These are phyloP conservation scores for Phalaenopsis aphrodite DNA, from an alignment of 106 monocot species.

Conservation along the genomic window DNA sequence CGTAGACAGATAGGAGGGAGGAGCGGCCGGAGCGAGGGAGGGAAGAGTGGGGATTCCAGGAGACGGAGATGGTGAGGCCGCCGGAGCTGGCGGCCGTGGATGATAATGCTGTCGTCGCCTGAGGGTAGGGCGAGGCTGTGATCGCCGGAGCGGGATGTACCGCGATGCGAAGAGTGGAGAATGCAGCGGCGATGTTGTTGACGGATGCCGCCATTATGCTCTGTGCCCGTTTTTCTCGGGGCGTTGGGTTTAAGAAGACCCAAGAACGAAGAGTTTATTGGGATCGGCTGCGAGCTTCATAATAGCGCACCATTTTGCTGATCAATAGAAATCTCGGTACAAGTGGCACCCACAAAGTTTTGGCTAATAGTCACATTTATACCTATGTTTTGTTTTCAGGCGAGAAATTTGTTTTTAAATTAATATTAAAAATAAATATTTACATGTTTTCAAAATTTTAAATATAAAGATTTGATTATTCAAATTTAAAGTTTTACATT, in stretches of 20 bases:
- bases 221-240: neutral
- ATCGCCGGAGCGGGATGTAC: neutral
- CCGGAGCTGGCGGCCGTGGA: neutral
- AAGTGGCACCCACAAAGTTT: too few relatives aligned
- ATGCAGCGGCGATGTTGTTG: constrained; percentile 19
- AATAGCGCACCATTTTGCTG: neutral
- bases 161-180: neutral
- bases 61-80: constrained; percentile 9
- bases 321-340: too few relatives aligned
- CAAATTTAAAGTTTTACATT: too few relatives aligned
- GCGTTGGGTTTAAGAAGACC: neutral
- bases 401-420: too few relatives aligned
- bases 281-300: neutral
- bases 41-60: constrained; percentile 15
- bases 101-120: neutral
- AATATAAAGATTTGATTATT: too few relatives aligned
- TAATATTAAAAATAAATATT: too few relatives aligned
- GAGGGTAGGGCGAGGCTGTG: neutral
- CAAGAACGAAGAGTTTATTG: neutral
- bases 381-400: too few relatives aligned
- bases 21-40: constrained; percentile 4
- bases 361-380: too few relatives aligned
- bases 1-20: constrained; percentile 9
- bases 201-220: constrained; percentile 14
- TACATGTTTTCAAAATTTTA: too few relatives aligned